Evolutionary conservation across 2,329 filamentous ascomycete genomes (phyloP).

Genomic region (Aspergillus sojae): DNA sequence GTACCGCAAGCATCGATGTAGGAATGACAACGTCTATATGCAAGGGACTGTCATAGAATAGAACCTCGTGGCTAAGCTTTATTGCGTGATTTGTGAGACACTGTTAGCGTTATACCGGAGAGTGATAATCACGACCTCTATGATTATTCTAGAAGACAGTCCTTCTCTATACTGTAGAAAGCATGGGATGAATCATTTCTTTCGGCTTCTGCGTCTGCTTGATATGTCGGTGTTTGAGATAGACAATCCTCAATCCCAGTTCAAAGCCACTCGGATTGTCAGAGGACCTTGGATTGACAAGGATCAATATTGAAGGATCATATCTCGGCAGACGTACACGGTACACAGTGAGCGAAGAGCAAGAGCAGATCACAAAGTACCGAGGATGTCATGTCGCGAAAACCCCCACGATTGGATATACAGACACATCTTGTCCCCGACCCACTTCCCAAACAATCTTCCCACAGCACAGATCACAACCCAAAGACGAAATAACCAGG

Average conservation of each 20-base stretch:
- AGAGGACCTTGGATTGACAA: background rate
- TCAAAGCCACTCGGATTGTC: background rate
- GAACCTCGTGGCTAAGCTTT: background rate
- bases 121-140: background rate
- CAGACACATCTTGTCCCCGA: background rate
- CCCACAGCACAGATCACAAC: background rate
- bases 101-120: background rate
- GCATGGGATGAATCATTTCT: fast-evolving
- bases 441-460: background rate
- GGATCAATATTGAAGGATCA: background rate
- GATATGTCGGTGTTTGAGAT: background rate
- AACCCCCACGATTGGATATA: background rate
- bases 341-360: background rate
- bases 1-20: background rate
- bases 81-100: background rate
- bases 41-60: background rate
- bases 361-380: background rate
- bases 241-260: background rate
- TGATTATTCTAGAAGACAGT: background rate
- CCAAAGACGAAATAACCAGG: background rate
- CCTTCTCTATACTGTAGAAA: background rate
- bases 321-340: background rate
- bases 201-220: background rate
- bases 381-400: background rate
- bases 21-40: too few relatives aligned